Base-by-base conservation (phyloP, 2,329 filamentous ascomycete species). In the Colletotrichum echinochloae region DNA sequence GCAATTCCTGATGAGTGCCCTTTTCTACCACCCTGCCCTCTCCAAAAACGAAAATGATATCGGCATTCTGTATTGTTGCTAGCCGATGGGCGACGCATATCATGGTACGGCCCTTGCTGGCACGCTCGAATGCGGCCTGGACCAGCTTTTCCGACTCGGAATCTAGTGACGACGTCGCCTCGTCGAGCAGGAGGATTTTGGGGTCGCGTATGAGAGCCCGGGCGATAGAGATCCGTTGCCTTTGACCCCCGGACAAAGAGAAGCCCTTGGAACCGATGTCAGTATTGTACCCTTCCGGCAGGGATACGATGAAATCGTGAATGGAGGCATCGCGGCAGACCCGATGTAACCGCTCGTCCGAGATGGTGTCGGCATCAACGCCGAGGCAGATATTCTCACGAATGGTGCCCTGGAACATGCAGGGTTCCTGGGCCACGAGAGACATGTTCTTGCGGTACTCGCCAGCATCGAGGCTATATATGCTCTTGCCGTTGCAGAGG, bases 41-140 rank as follows among this genome's bases (percentile, higher is more conserved):
- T 14, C 92, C 91, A 54, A 96, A 88, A 0, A 95, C 92, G 74
- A 93, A 94, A 49, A 95, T 95, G n/a, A 90, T 82, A 77, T 95
- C 90, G 1, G 92, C 92, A 74, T 94, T 91, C 78, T 93, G 92
- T 26, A 95, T 90, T 18, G 92, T 95, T 0, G 91, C 91, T 57
- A 95, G 83, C 14, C 93, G 85, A 78, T 95, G 93, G 1, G 93
- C 93, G 16, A 96, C 92, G 3, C 92, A 92, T 2, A 96, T 84
- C 71, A 92, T 93, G 2, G 93, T 90, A 9, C 87, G 81, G 3
- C 87, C 87, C 73, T 84, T 83, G 3, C 85, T 85, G 0, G 89
- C 89, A 44, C 84, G 84, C 82, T 94, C 90, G 75, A 95, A 89
- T 0, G 92, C 91, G 1, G 83, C 83, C 78, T 95, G 88, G 5